phyloP scores from a whole-genome alignment of 345 rosid genomes.

The Erodium maritimum region DNA sequence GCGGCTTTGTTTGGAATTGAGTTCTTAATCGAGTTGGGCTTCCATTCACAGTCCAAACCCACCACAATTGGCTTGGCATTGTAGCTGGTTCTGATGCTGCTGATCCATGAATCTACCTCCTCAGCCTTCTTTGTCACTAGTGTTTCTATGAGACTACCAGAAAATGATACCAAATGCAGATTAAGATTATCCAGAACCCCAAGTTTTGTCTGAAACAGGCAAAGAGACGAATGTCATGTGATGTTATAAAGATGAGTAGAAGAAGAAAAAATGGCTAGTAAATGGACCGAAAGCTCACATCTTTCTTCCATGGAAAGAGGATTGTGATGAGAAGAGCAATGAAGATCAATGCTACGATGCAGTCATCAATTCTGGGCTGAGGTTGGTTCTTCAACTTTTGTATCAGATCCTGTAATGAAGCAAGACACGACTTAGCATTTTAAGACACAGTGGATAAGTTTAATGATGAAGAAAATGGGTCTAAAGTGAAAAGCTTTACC shows the following conservation, averaged over 20 bases:
- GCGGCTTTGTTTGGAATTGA: constrained; percentile 15
- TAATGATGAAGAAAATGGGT: not conserved
- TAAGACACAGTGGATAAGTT: too few species aligned
- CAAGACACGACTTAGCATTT: too few species aligned
- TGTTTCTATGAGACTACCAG: constrained; percentile 17
- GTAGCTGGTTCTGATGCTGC: not conserved
- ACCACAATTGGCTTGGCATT: constrained; percentile 8
- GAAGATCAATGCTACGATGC: not conserved
- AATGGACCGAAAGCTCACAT: too few species aligned
- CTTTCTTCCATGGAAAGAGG: not conserved
- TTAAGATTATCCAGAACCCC: not conserved
- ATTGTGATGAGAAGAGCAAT: not conserved
- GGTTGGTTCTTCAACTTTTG: not conserved
- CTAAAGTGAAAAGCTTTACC: not conserved
- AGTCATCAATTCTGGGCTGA: not conserved
- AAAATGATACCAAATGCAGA: constrained; percentile 1
- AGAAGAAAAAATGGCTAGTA: too few species aligned
- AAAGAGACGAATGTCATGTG: not conserved
- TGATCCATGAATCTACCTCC: constrained; percentile 15
- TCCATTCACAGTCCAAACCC: constrained; percentile 32
- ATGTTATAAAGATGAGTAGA: too few species aligned
- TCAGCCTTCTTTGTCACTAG: constrained; percentile 8
- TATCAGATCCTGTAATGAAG: not conserved
- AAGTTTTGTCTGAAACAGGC: not conserved
- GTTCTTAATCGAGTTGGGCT: constrained; percentile 4